Base-by-base conservation (phyloP, 208 protist genomes). In the Leishmania tropica region DNA sequence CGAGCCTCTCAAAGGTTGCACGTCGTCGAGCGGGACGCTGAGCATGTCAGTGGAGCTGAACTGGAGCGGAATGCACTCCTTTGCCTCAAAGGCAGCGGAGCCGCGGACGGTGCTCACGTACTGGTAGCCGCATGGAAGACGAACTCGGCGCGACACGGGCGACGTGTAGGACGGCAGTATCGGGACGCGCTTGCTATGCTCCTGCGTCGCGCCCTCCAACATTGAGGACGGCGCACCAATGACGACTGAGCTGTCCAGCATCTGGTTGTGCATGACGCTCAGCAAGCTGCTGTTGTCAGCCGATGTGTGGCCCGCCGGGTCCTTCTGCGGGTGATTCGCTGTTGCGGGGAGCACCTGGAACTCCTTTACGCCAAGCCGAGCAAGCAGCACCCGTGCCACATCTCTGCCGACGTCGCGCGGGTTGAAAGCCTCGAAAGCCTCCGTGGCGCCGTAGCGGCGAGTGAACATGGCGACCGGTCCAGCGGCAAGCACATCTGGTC, bases 391-490 rank as follows among this genome's bases (percentile, higher is more conserved):
- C 51, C 88, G 78, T 21, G 94, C 90, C 51, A 98, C 75, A 76
- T 96, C 90, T 28, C 60, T 62, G 54, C 95, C 96, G 21, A 98
- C 93, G 75, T 98, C 96, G 15, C 87, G 79, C 3, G 95, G 89
- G 73, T 92, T 96, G 86, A 94, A 97, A 48, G 91, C 83, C 67
- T 98, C 96, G 77, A 98, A 98, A 31, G 84, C 84, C 53, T 89
- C 85, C 19, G 91, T 96, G 28, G 88, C 87, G 13, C 96, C 96
- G 87, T 98, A 98, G 68, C 96, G 90, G 24, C 96, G 93, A 6
- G 93, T 97, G 87, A 97, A 98, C 95, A 98, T 98, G 42, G 96
- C 93, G 15, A 98, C 93, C n/a, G 96, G 94, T 0, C 96, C 96
- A 28, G 93, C 95, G 37, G 96, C 94, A 72, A 95, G 94, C 64